Evolutionary conservation across 1,139 yeast species (phyloP), one percentile per base, ranked within the genome.

Genomic region (Debaryomyces robertsiae): DNA sequence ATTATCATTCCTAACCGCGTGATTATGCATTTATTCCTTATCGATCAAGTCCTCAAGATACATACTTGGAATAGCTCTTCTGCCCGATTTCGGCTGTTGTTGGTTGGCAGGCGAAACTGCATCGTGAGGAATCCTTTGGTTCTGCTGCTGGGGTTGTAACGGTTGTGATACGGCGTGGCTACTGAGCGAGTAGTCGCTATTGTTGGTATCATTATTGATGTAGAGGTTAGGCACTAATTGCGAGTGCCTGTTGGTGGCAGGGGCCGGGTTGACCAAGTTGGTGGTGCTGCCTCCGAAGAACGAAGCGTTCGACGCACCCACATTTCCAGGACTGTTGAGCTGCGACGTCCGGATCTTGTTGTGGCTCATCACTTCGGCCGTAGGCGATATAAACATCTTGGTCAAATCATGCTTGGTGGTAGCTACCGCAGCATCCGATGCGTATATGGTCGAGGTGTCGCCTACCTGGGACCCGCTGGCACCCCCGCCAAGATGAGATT

Each of bases 381-480:
- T 86, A 27, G 95, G 95, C 4, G 93, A 84, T 42, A 86, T 79
- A 58, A 82, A 86, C 76, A 84, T 73, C 45, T 62, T 69, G 38
- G 77, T 72, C 50, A 70, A 58, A 48, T 73, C 78, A 44, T 67
- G 66, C 42, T 67, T 68, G 16, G 70, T 53, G 2, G 73, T 61
- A 16, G 69, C 61, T 14, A 50, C 61, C 10, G 63, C 65, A 3
- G 56, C 53, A 24, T 68, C 73, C n/a, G 66, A 55, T 34, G 61
- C 63, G 46, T 67, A 64, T 29, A 69, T 61, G 16, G 73, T 68
- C 6, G 73, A 65, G 32, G 58, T 60, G 41, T 69, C 75, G n/a
- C 73, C 75, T 1, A 50, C 53, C 40, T 61, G 63, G 9, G 66
- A 59, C 3, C 60, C 61, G 18, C 49, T 53, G 36, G 42, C 36